A percentile compares a stretch with the other conserved stretches of the same genome.
Conservation (phyloP, 225 moss, liverwort and hornwort species). For the Neckera pumila region DNA sequence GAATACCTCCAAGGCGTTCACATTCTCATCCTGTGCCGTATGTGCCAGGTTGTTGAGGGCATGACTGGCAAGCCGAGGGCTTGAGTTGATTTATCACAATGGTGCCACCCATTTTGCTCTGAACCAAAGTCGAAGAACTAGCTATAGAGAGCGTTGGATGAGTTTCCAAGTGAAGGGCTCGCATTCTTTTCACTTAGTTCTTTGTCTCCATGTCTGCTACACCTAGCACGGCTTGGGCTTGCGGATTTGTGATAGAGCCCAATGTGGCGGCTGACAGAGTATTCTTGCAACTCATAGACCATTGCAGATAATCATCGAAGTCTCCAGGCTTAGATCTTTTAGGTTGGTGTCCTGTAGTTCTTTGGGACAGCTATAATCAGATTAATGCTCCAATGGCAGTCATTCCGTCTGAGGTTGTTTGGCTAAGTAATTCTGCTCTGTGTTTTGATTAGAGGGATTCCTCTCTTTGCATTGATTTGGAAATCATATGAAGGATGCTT, state of each 20-base stretch:
- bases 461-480: not conserved
- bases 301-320: not conserved
- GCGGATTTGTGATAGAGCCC: not conserved
- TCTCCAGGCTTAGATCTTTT: not conserved
- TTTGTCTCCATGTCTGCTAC: not conserved
- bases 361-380: not conserved
- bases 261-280: not conserved
- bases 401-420: not conserved
- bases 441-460: not conserved
- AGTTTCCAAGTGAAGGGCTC: not conserved
- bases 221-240: not conserved
- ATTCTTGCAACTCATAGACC: not conserved
- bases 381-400: not conserved
- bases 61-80: slow-evolving; percentile 21
- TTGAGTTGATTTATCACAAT: not conserved
- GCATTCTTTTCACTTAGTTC: not conserved
- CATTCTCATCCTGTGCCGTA: not conserved
- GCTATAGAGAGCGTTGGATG: not conserved
- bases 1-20: not conserved
- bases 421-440: not conserved
- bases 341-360: not conserved
- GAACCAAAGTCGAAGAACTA: not conserved
- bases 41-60: slow-evolving; percentile 31
- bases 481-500: not conserved
- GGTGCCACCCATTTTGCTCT: not conserved